These are phyloP conservation scores for Candida anglica DNA, from an alignment of 805 yeast genomes.

Conservation along the genomic window DNA sequence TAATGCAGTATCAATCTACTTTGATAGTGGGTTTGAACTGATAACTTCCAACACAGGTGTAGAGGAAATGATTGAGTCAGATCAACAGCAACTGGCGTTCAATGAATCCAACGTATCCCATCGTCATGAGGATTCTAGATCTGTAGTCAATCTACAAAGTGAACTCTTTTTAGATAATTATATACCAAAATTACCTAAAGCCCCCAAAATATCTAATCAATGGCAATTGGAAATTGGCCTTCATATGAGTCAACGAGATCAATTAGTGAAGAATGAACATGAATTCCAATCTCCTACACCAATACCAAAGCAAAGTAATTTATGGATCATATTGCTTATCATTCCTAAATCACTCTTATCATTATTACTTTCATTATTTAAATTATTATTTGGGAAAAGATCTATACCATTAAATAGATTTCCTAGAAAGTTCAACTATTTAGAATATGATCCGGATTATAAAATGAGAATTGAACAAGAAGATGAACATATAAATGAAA, in stretches of 20 bases:
- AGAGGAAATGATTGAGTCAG: conserved; percentile 1
- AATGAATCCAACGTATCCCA: conserved; percentile 1
- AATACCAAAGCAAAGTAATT: conserved; percentile 5
- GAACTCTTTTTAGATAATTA: conserved; percentile 21
- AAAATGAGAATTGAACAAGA: conserved; percentile 3
- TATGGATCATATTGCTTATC: conserved; percentile 49
- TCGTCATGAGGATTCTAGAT: conserved; percentile 2
- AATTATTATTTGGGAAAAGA: conserved; percentile 18
- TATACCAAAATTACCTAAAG: conserved; percentile 37
- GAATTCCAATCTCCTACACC: no score
- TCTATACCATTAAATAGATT: conserved; percentile 12
- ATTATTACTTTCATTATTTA: conserved; percentile 33
- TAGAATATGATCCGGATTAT: conserved; percentile 17
- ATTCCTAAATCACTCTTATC: conserved; percentile 51
- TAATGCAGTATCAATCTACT: conserved; percentile 55
- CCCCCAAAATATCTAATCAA: conserved; percentile 32
- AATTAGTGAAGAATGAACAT: no score
- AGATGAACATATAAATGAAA: conserved; percentile 2
- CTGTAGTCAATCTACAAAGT: conserved; percentile 19
- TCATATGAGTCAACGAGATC: conserved; percentile 17
- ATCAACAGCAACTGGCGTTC: no score
- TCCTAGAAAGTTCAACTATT: conserved; percentile 25
- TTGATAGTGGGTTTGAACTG: conserved; percentile 44
- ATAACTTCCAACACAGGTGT: conserved; percentile 5
- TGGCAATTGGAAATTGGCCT: conserved; percentile 44